phyloP scores from a whole-genome alignment of 2,329 filamentous ascomycete genomes.

The Botryotinia globosa region DNA sequence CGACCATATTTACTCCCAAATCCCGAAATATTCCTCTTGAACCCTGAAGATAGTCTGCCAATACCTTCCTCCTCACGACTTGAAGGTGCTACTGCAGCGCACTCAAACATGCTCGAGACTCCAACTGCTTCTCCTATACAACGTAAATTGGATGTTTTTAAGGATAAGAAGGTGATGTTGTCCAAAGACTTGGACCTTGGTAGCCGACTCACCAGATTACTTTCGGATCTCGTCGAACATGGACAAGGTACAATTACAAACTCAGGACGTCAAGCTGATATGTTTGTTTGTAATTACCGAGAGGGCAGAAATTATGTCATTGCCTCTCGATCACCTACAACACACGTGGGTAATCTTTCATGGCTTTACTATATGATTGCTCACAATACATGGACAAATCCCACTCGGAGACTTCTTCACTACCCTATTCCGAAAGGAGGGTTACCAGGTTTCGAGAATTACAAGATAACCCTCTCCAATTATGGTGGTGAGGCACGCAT shows the following conservation, averaged over 20 bases:
- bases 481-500: constrained; percentile 92
- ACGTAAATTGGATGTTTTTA: constrained; percentile 69
- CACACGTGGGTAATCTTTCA: constrained; percentile 85
- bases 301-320: constrained; percentile 74
- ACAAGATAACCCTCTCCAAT: constrained; percentile 88
- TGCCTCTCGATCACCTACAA: constrained; percentile 67
- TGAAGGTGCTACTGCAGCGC: constrained; percentile 61
- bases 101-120: constrained; percentile 43
- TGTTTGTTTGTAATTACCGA: constrained; percentile 84
- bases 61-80: constrained; percentile 60
- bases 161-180: constrained; percentile 73
- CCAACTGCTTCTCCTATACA: constrained; percentile 45
- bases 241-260: constrained; percentile 69
- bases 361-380: constrained; percentile 95
- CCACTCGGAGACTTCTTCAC: constrained; percentile 77
- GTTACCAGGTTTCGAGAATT: constrained; percentile 72
- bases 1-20: constrained; percentile 81
- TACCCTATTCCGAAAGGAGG: constrained; percentile 79
- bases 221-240: constrained; percentile 66
- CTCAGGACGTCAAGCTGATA: constrained; percentile 68
- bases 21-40: constrained; percentile 71
- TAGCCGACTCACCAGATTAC: constrained; percentile 60
- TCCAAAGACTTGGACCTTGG: constrained; percentile 71
- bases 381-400: constrained; percentile 83
- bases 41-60: constrained; percentile 54